A percentile compares a stretch with the other conserved stretches of the same genome.
Evolutionary conservation across 1,284 basidiomycete species (phyloP).

Genomic region (Inonotus hispidus): DNA sequence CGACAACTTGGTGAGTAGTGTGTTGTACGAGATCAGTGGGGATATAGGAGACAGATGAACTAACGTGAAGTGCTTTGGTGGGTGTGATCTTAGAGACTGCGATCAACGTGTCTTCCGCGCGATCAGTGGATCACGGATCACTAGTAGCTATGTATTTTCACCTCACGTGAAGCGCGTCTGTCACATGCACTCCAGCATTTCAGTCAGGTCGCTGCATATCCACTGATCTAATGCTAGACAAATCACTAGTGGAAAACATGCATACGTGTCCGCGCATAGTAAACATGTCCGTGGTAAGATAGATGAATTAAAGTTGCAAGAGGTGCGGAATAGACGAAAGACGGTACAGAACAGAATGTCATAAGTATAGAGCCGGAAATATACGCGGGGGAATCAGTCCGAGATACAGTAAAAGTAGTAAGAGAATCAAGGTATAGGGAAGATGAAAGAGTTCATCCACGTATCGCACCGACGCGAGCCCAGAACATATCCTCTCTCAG

Average conservation of each 20-base stretch:
- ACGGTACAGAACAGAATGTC: neutral
- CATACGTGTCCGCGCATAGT: neutral
- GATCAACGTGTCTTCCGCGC: neutral
- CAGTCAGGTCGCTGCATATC: neutral
- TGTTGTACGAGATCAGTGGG: neutral
- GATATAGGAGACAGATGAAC: neutral
- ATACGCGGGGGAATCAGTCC: neutral
- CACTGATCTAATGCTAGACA: neutral
- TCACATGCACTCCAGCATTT: neutral
- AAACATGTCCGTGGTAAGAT: neutral
- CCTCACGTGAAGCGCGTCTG: neutral
- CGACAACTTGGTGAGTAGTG: neutral
- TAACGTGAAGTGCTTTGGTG: neutral
- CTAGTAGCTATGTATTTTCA: no score
- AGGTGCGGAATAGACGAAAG: neutral
- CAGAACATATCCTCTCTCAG: slow-evolving; percentile 89
- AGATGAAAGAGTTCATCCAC: slow-evolving; percentile 23
- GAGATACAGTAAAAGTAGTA: neutral
- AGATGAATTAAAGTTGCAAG: neutral
- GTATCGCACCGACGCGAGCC: slow-evolving; percentile 70
- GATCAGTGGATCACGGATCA: neutral
- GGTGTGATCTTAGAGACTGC: neutral
- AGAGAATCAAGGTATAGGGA: neutral
- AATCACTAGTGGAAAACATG: neutral
- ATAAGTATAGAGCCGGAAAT: neutral